Evolutionary conservation across 495 filamentous ascomycete species (phyloP), one percentile per base, ranked within the genome.

Genomic region (Penicillium lagena): DNA sequence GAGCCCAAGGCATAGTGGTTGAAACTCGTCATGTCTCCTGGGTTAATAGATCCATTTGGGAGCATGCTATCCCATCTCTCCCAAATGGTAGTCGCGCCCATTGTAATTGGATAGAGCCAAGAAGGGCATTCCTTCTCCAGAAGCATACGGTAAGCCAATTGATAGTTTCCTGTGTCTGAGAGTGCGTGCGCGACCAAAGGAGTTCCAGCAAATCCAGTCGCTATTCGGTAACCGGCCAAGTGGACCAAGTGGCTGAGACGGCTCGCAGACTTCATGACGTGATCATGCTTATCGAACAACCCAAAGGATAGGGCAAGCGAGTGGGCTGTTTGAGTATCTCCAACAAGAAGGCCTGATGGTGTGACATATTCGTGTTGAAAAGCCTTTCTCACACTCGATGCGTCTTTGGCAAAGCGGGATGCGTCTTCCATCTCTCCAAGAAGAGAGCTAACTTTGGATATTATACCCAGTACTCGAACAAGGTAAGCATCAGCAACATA

Each of bases 11-110:
- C 69, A 43, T 77, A 75, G 46, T 75, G 70, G 37, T 77, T 80
- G 49, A 81, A 81, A 12, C 69, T 73, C 4, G 71, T 76, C 78
- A 81, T 80, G 15, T 64, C 41, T 1, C 73, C 76, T 0, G 72
- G 67, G 46, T 81, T 80, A 27, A 80, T 61, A 1, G 59, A 60
- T 1, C 76, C 75, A 49, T 80, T 63, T 0, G 71, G 68, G 3
- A 77, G 59, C 50, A 81, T 67, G 28, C 65, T 71, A 43, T 80
- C 71, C 77, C 78, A 80, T 6, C 78, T 61, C 54, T 81, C 77
- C 77, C 74, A 80, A 1, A 71, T 69, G 2, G 76, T 77, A 0
- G 78, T 81, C 0, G 67, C 76, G 7, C 67, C 68, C 68, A 76
- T 72, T 2, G 55, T 60, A 13, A 81, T 62, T 6, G 71, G 74